Conservation (phyloP, 768 basidiomycete species). For the Boletus fagicola region DNA sequence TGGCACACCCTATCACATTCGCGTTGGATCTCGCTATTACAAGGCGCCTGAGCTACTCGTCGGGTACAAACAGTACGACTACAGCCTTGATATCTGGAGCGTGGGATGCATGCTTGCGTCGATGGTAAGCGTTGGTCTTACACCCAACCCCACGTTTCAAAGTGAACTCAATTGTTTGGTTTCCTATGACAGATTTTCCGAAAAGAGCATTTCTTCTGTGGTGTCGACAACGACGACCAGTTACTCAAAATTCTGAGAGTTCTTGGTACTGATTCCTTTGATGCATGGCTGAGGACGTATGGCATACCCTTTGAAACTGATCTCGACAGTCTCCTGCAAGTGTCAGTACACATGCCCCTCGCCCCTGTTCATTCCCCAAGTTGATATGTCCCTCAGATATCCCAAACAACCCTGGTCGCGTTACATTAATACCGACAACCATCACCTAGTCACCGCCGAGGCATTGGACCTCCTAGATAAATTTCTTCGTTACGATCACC, state of each 20-base stretch:
- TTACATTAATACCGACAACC: conserved; percentile 59
- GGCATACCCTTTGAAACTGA: conserved; percentile 66
- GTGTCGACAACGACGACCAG: conserved; percentile 72
- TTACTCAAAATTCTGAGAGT: conserved; percentile 67
- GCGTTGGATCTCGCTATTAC: conserved; percentile 71
- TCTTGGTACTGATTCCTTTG: conserved; percentile 65
- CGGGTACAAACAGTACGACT: conserved; percentile 71
- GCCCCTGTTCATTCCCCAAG: not conserved
- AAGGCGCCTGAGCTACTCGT: conserved; percentile 73
- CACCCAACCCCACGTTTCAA: not conserved
- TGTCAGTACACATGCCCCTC: conserved; percentile 32
- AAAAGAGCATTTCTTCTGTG: conserved; percentile 74
- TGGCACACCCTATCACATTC: conserved; percentile 66
- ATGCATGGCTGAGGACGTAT: conserved; percentile 57
- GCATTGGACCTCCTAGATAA: conserved; percentile 67
- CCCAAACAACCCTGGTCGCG: conserved; percentile 63
- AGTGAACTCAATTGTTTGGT: not conserved
- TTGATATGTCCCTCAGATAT: conserved; percentile 39
- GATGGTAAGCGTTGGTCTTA: conserved; percentile 48
- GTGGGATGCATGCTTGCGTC: conserved; percentile 73
- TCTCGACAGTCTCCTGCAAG: conserved; percentile 52
- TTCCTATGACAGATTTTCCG: conserved; percentile 54
- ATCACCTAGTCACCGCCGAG: conserved; percentile 56
- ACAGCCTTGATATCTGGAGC: conserved; percentile 72
- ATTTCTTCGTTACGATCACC: conserved; percentile 67